Conservation (phyloP, 176 grass and related monocot species). For the Triticum aestivum region DNA sequence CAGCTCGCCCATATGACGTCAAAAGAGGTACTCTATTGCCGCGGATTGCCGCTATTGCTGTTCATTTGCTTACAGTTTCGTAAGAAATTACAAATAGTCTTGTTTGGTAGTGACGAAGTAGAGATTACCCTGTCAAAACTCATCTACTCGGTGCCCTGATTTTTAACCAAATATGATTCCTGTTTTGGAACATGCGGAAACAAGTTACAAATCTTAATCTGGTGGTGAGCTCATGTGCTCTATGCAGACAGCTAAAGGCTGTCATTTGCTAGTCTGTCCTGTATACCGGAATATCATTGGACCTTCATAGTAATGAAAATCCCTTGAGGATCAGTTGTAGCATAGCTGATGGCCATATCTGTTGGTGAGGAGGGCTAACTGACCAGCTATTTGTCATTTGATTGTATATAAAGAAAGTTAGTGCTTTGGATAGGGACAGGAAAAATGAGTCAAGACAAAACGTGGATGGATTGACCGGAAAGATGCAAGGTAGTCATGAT, state of each 20-base stretch:
- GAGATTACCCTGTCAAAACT: background rate
- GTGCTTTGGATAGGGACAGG: background rate
- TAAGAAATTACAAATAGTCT: background rate
- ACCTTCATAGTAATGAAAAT: background rate
- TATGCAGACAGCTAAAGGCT: background rate
- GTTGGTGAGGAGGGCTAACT: too few relatives aligned
- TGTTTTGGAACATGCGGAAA: background rate
- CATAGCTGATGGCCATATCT: background rate
- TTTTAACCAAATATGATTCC: background rate
- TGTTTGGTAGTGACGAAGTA: background rate
- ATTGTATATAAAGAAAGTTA: background rate
- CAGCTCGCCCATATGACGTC: slow-evolving; percentile 94
- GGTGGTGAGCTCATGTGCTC: background rate
- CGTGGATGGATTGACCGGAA: background rate
- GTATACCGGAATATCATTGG: background rate
- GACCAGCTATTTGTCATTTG: background rate
- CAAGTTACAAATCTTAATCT: background rate
- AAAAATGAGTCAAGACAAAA: background rate
- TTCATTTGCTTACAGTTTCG: background rate
- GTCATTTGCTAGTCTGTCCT: background rate
- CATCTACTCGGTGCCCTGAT: background rate
- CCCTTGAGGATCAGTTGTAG: background rate
- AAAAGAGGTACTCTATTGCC: slow-evolving; percentile 59
- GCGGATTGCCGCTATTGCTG: background rate
- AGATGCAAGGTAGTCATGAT: background rate